phyloP scores from a whole-genome alignment of 345 rosid genomes.

The Lepidium sativum region DNA sequence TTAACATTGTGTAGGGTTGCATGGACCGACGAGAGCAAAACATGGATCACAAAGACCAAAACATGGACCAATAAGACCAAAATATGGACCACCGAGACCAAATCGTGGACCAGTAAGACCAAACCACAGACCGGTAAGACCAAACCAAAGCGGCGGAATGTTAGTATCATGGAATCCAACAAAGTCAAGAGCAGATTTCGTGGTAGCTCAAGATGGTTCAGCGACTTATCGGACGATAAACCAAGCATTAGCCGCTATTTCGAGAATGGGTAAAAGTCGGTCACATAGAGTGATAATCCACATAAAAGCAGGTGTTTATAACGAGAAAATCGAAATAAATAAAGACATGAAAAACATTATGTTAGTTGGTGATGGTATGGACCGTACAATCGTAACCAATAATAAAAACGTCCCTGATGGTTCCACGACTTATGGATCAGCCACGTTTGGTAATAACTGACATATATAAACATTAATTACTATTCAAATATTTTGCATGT shows the following conservation, averaged over 20 bases:
- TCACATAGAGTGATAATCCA: slow-evolving; percentile 36
- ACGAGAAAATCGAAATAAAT: slow-evolving; percentile 49
- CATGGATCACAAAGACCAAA: neutral
- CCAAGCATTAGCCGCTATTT: slow-evolving; percentile 27
- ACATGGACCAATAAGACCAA: neutral
- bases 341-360: slow-evolving; percentile 40
- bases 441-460: slow-evolving; percentile 51
- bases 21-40: slow-evolving; percentile 6
- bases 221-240: slow-evolving; percentile 20
- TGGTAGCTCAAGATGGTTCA: slow-evolving; percentile 28
- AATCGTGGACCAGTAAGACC: neutral
- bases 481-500: neutral
- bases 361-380: slow-evolving; percentile 82
- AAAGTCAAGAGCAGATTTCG: slow-evolving; percentile 26
- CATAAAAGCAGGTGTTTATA: slow-evolving; percentile 63
- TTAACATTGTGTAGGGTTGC: slow-evolving; percentile 3
- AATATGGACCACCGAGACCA: neutral
- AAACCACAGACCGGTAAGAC: neutral
- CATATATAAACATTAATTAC: neutral
- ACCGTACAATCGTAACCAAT: slow-evolving; percentile 50
- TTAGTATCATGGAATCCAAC: slow-evolving; percentile 37
- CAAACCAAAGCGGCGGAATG: slow-evolving; percentile 28
- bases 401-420: slow-evolving; percentile 45
- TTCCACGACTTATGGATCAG: slow-evolving; percentile 43
- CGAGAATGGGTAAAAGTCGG: slow-evolving; percentile 31